Conservation (phyloP, 176 grass and related monocot species). For the Cocos nucifera region DNA sequence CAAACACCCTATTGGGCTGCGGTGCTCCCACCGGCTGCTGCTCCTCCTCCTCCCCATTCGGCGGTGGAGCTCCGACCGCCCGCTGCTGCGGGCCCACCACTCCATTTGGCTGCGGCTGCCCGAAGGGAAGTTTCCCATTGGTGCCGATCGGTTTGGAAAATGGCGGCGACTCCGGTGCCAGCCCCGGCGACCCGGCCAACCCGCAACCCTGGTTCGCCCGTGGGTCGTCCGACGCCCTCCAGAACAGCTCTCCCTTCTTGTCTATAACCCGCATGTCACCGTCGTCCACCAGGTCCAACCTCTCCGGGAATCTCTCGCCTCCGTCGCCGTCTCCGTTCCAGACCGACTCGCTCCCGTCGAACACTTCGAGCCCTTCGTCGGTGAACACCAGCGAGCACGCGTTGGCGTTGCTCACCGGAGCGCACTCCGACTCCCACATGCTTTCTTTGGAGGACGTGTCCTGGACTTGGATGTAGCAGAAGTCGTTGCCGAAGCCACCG, state of each 20-base stretch:
- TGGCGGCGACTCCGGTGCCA: slow-evolving; percentile 38
- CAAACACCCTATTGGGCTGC: too few relatives aligned
- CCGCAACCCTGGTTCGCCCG: slow-evolving; percentile 58
- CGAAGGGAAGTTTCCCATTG: slow-evolving; percentile 43
- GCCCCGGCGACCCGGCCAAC: slow-evolving; percentile 44
- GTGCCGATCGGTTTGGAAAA: slow-evolving; percentile 59
- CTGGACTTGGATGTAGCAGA: slow-evolving; percentile 71
- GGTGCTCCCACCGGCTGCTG: too few relatives aligned
- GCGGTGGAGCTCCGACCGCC: background rate
- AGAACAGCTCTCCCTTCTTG: slow-evolving; percentile 72
- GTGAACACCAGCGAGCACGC: slow-evolving; percentile 66
- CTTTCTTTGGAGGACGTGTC: slow-evolving; percentile 24
- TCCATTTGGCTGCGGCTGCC: slow-evolving; percentile 7
- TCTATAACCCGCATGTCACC: slow-evolving; percentile 87
- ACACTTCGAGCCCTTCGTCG: slow-evolving; percentile 63
- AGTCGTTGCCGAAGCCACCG: slow-evolving; percentile 71
- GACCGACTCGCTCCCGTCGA: slow-evolving; percentile 60
- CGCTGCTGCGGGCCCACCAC: background rate
- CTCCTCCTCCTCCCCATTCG: too few relatives aligned
- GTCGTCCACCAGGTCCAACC: slow-evolving; percentile 71
- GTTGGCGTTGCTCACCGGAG: slow-evolving; percentile 58
- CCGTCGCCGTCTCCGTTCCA: slow-evolving; percentile 44
- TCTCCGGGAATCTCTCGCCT: slow-evolving; percentile 52
- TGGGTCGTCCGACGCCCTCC: slow-evolving; percentile 63
- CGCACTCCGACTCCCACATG: slow-evolving; percentile 83